phyloP scores from a whole-genome alignment of 2,329 filamentous ascomycete genomes.

The Pyrenochaeta sp. region DNA sequence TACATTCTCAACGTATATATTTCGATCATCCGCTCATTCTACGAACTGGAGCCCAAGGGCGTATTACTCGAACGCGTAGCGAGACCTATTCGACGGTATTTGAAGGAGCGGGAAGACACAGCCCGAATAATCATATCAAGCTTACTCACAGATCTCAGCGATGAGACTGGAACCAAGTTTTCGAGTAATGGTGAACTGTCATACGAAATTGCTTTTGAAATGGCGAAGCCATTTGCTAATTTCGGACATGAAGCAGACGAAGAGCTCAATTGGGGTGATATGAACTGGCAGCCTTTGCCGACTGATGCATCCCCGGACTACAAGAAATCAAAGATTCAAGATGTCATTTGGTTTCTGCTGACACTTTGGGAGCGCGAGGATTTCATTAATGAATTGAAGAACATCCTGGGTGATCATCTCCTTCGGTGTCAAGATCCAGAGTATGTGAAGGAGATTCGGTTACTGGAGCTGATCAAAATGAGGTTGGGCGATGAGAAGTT shows the following conservation, averaged over 20 bases:
- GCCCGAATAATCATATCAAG: constrained; percentile 79
- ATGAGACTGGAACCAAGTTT: constrained; percentile 52
- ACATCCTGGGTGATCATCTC: constrained; percentile 84
- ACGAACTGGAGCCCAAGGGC: constrained; percentile 77
- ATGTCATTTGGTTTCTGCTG: constrained; percentile 90
- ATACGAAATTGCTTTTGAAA: constrained; percentile 69
- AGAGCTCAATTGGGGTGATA: constrained; percentile 89
- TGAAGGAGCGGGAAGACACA: constrained; percentile 79
- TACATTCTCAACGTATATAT: constrained; percentile 81
- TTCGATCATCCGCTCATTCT: constrained; percentile 78
- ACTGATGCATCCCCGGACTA: constrained; percentile 91
- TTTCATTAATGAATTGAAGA: constrained; percentile 94
- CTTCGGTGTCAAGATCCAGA: constrained; percentile 66
- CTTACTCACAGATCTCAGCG: constrained; percentile 68
- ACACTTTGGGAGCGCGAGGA: constrained; percentile 88
- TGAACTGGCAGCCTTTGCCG: constrained; percentile 92
- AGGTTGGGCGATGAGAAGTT: constrained; percentile 85
- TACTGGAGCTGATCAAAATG: constrained; percentile 85
- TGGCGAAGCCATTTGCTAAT: constrained; percentile 66
- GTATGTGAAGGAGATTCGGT: constrained; percentile 80
- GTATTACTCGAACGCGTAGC: constrained; percentile 79
- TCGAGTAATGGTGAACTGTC: constrained; percentile 71
- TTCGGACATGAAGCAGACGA: constrained; percentile 60
- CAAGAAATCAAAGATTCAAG: constrained; percentile 84
- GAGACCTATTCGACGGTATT: constrained; percentile 74